phyloP scores from a whole-genome alignment of 805 yeast species.

The Kodamaea laetipori region DNA sequence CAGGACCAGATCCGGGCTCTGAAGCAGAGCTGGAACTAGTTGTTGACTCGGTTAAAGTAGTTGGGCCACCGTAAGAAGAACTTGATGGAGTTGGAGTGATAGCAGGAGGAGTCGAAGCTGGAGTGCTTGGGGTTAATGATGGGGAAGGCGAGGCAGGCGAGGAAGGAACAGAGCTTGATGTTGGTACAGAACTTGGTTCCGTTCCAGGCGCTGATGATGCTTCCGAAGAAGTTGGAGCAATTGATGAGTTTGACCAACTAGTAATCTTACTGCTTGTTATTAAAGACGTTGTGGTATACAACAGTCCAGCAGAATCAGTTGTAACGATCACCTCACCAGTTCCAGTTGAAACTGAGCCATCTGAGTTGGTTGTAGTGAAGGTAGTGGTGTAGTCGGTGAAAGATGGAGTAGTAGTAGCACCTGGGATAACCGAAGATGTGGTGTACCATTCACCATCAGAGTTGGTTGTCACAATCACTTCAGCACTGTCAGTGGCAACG shows the following conservation, averaged over 20 bases:
- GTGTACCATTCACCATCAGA: conserved; percentile 20
- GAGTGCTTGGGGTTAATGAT: too few relatives aligned
- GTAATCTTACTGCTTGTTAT: neutral
- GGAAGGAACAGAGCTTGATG: too few relatives aligned
- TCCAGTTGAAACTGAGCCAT: conserved; percentile 11
- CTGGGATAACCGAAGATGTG: conserved; percentile 14
- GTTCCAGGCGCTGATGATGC: neutral
- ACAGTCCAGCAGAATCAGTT: conserved; percentile 20
- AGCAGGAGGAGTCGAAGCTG: too few relatives aligned
- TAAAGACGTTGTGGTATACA: conserved; percentile 18
- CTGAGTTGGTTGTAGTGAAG: conserved; percentile 9
- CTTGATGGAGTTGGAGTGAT: too few relatives aligned
- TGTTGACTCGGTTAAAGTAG: too few relatives aligned
- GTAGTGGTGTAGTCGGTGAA: conserved; percentile 12
- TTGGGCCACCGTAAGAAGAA: too few relatives aligned
- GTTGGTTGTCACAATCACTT: conserved; percentile 23
- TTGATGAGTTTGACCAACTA: neutral
- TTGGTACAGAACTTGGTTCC: neutral
- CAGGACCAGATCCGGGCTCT: neutral
- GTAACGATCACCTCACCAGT: conserved; percentile 21
- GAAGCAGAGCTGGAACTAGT: too few relatives aligned
- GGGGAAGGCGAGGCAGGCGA: too few relatives aligned
- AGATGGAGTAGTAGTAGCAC: conserved; percentile 13
- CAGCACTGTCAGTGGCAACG: conserved; percentile 11
- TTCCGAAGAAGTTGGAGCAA: neutral